Base-by-base conservation (phyloP, 2,329 filamentous ascomycete genomes). In the Cryphonectria parasitica region DNA sequence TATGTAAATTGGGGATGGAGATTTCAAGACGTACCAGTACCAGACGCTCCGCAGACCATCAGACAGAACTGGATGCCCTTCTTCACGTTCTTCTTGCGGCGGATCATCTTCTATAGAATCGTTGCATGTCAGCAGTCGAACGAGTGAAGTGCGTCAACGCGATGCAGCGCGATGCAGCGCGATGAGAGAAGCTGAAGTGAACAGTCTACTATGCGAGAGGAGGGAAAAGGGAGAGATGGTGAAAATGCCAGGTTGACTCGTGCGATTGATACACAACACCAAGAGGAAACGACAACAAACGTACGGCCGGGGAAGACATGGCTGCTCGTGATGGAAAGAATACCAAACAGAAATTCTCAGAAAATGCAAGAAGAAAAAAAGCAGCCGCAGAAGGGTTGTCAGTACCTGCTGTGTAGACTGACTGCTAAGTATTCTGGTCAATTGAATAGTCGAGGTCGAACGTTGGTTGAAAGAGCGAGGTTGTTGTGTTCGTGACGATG, bases 1-100 rank as follows among this genome's bases (percentile, higher is more conserved):
- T 74, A 54, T 19, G 56, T 39, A 63, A 66, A 22, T 58, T 22
- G 22, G 69, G 71, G 54, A 43, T 62, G 72, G 73, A 70, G 69
- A 74, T 69, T 71, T 72, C 36, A 39, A 71, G 61, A 85, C 88
- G 79, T 90, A 97, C 94, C 96, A 84, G 96, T 98, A 83, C 96
- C 96, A 78, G 95, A 98, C 81, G 96, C 96, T 87, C 96, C 96
- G 82, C 96, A 98, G 80, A 99, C 96, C 96, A 99, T 99, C 89
- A 99, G 85, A 84, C 95, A 98, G 88, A 99, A 99, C 88, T 99
- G 96, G 81, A 99, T 98, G 81, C 96, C 96, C 90, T 98, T 98
- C 92, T 98, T 98, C 86, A 99, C 95, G 89, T 99, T 98, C 93
- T 99, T 99, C 95, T 99, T 99, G 85, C 94, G 92, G 86, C 96